A percentile compares a stretch with the other conserved stretches of the same genome.
These are phyloP conservation scores for Ganoderma resinaceum DNA, from an alignment of 1,284 basidiomycete species.

Conservation along the genomic window DNA sequence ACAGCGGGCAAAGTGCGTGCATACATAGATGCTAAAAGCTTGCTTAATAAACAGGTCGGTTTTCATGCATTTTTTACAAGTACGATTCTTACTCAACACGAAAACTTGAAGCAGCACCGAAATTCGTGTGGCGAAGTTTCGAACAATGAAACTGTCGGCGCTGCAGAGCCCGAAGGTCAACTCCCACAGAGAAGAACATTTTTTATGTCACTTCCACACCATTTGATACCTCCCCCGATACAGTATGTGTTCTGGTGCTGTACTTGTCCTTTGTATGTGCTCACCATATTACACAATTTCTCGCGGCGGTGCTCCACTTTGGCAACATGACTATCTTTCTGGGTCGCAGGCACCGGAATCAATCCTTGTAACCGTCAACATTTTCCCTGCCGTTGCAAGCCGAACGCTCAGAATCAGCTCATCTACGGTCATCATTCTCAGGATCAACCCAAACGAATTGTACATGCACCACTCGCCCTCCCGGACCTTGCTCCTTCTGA, in stretches of 20 bases:
- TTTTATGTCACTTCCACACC: background rate
- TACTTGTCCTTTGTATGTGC: background rate
- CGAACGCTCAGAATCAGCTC: background rate
- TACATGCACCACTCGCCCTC: background rate
- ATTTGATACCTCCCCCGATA: background rate
- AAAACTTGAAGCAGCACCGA: background rate
- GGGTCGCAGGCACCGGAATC: background rate
- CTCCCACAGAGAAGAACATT: conserved; percentile 2
- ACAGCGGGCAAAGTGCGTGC: background rate
- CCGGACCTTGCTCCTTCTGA: conserved; percentile 1
- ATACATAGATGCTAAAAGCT: background rate
- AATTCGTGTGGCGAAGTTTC: too few species aligned
- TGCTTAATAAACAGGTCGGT: background rate
- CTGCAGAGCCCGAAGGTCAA: background rate
- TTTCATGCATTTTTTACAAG: background rate
- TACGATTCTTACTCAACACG: background rate
- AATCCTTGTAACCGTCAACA: background rate
- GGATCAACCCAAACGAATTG: background rate
- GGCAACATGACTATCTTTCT: background rate
- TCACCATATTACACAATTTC: background rate
- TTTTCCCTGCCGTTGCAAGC: background rate
- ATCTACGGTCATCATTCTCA: background rate
- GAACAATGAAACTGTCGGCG: background rate
- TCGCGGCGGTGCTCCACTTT: background rate
- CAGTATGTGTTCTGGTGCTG: background rate